Evolutionary conservation across 352 stramenopile species (phyloP), one percentile per base, ranked within the genome.

Genomic region (Phytophthora parvispora): DNA sequence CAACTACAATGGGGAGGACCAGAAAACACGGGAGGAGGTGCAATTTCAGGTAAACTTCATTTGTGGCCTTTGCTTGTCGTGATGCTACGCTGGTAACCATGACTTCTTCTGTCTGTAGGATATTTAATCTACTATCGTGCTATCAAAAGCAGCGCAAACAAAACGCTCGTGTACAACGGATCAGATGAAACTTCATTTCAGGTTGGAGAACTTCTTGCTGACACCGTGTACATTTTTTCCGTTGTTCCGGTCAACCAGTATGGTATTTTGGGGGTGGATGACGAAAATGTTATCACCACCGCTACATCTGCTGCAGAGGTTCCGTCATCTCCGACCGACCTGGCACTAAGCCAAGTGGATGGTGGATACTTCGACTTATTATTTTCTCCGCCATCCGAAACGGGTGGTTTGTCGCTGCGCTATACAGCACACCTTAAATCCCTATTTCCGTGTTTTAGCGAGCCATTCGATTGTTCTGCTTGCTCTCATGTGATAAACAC

Each of bases 231-330:
- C 27, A 40, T 65, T 1, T 84, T 91, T 47, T 53, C 56, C 1
- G 36, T 88, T 13, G 53, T 83, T 34, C 76, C 72, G 6, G 57
- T 77, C 10, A 91, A 89, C 48, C 55, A 89, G 60, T 89, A 83
- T 60, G 75, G 74, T 9, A 55, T 83, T 22, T 55, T 42, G 3
- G 67, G 65, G 28, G 12, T 45, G 2, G 24, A 59, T 6, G 29
- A 66, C 6, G 60, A 71, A 3, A 80, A 74, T 32, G 20, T 69
- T 3, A 43, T 81, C 4, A 38, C 12, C 3, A 43, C 66, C 1
- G 64, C 56, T 18, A 84, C 72, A 15, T 24, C 52, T 22, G 16
- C n/a, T 12, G 34, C 59, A 0, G 60, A 64, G 6, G 7, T 67
- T 43, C 77, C 83, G 15, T 74, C 56, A 6, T 18, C 51, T 2